Percentiles rank a stretch among this genome's conserved stretches.
These are phyloP conservation scores for Candida jianshihensis DNA, from an alignment of 805 yeast species.

Conservation along the genomic window DNA sequence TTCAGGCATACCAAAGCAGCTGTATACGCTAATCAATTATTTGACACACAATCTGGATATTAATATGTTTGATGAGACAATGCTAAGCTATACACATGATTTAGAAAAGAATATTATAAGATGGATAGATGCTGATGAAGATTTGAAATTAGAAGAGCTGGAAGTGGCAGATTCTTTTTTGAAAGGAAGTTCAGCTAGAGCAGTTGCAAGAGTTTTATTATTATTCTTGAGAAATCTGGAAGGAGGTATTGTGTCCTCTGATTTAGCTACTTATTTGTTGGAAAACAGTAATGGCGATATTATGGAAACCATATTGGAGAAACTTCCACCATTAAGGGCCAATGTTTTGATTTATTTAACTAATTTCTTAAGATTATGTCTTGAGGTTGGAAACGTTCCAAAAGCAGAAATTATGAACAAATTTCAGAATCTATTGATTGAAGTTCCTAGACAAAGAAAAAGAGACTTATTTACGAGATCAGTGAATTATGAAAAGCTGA, in stretches of 20 bases:
- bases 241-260: constrained; percentile 35
- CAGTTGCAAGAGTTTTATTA: constrained; percentile 23
- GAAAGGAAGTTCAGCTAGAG: constrained; percentile 17
- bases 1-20: constrained; percentile 26
- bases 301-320: constrained; percentile 29
- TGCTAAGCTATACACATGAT: constrained; percentile 15
- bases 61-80: constrained; percentile 22
- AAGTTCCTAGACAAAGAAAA: constrained; percentile 24
- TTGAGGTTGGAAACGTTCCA: constrained; percentile 18
- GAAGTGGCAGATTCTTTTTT: constrained; percentile 11
- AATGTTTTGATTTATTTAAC: constrained; percentile 34
- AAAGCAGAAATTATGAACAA: constrained; percentile 14
- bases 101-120: constrained; percentile 15
- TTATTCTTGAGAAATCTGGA: constrained; percentile 28
- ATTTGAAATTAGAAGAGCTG: constrained; percentile 11
- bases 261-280: constrained; percentile 20
- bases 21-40: constrained; percentile 24
- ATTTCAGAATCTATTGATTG: constrained; percentile 27
- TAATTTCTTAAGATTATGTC: constrained; percentile 30
- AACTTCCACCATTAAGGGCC: constrained; percentile 33
- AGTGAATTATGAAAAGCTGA: constrained; percentile 21
- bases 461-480: constrained; percentile 20
- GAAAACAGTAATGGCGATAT: constrained; percentile 19
- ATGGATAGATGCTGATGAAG: constrained; percentile 18
- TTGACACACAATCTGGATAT: constrained; percentile 19